Conservation (phyloP, 2,329 filamentous ascomycete genomes). For the Aspergillus floridensis region DNA sequence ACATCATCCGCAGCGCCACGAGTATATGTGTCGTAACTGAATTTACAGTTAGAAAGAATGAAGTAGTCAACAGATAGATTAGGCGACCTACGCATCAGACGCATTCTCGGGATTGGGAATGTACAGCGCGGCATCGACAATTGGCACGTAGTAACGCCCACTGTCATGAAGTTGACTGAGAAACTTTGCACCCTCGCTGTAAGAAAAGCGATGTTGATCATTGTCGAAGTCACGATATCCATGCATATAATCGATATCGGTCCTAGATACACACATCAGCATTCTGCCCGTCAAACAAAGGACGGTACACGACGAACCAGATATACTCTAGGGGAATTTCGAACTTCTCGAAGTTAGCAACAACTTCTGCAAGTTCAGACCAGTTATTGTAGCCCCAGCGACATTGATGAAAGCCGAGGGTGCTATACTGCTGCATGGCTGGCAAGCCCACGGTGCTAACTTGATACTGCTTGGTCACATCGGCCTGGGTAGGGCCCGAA, state of each 20-base stretch:
- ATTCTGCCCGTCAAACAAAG: background rate
- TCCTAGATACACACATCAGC: slow-evolving; percentile 17
- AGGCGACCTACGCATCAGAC: slow-evolving; percentile 57
- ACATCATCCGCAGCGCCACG: slow-evolving; percentile 50
- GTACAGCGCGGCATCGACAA: slow-evolving; percentile 66
- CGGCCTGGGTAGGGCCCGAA: slow-evolving; percentile 65
- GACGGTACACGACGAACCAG: slow-evolving; percentile 31
- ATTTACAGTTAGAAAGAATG: background rate
- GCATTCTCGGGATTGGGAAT: slow-evolving; percentile 68
- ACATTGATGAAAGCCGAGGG: slow-evolving; percentile 79
- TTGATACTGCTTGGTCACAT: slow-evolving; percentile 70
- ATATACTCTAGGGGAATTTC: slow-evolving; percentile 57
- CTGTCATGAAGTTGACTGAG: slow-evolving; percentile 52
- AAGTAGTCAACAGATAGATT: slow-evolving; percentile 33
- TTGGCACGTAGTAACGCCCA: slow-evolving; percentile 59
- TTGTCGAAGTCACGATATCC: slow-evolving; percentile 59
- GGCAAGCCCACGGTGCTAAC: slow-evolving; percentile 65
- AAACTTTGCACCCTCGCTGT: slow-evolving; percentile 51
- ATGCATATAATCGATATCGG: slow-evolving; percentile 59
- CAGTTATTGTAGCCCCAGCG: slow-evolving; percentile 79
- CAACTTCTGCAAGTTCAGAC: slow-evolving; percentile 60
- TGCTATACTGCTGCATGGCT: slow-evolving; percentile 77
- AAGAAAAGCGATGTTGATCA: slow-evolving; percentile 53
- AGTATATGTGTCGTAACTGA: slow-evolving; percentile 52
- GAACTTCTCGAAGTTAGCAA: slow-evolving; percentile 54